Base-by-base conservation (phyloP, 768 basidiomycete species). In the Russula sp. region DNA sequence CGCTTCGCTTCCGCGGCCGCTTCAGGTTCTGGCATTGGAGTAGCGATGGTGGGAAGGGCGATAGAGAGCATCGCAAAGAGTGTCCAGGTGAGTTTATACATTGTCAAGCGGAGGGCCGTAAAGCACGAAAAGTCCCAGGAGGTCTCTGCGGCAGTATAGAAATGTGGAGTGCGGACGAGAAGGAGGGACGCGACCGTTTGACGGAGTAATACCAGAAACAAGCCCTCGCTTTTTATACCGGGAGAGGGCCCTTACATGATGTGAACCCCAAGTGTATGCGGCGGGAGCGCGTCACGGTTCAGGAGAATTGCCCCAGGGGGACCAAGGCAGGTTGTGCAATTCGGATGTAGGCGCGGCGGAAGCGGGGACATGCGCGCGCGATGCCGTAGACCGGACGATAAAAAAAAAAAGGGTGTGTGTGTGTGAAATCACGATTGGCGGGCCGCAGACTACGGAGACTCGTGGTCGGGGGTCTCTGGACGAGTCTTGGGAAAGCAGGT, bases 1-100 rank as follows among this genome's bases (percentile, higher is more conserved):
- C 87, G 79, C 70, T 79, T 83, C 61, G 79, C 77, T 32, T 35
- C 47, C 7, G 73, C 67, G 35, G 66, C 58, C 13, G 70, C 70
- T 55, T 71, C 67, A 67, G 73, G 66, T 62, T 71, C 67, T 32
- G 79, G 74, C 9, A 82, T 66, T 32, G 83, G 83, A 8, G 79
- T 73, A 20, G 81, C 82, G 61, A 80, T 67, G 45, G 71, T 70
- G 53, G 76, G 64, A 59, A 79, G 66, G 61, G 81, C 48, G 65
- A 78, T 74, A 56, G 77, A 70, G 70, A 79, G 73, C 69, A 84
- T 65, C 34, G 76, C 69, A 62, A 71, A 59, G 56, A 78, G 59
- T 58, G 76, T 36, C 67, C 69, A 53, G 41, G 74, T 69, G 65
- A 77, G 55, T 70, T 75, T 76, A 39, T 62, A 62, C 66, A 75